Percentiles rank a stretch among this genome's conserved stretches.
Conservation (phyloP, 306 rosid genomes). For the Citrullus colocynthis region DNA sequence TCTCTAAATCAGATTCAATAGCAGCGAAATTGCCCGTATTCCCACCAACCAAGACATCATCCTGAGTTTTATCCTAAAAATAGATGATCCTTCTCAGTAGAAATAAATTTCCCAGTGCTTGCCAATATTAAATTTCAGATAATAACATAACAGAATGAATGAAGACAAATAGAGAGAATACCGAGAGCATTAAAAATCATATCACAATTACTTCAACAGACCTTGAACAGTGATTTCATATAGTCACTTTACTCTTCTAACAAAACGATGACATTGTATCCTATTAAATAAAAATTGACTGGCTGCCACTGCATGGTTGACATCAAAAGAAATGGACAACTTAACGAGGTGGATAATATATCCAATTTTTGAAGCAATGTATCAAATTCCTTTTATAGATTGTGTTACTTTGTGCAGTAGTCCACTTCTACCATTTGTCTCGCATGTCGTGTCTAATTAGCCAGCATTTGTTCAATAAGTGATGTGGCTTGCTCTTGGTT, state of each 20-base stretch:
- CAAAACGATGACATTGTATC: background rate
- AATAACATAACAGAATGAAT: background rate
- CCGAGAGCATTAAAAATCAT: background rate
- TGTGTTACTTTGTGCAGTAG: too few relatives aligned
- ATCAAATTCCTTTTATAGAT: background rate
- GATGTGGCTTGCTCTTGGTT: too few relatives aligned
- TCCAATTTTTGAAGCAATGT: background rate
- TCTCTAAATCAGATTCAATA: conserved; percentile 26
- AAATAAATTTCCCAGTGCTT: conserved; percentile 1
- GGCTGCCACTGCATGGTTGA: too few relatives aligned
- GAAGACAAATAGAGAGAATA: background rate
- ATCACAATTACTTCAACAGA: background rate
- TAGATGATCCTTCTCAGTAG: background rate
- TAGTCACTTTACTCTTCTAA: background rate
- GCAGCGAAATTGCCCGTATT: conserved; percentile 15
- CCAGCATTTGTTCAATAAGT: too few relatives aligned
- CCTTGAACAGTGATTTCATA: background rate
- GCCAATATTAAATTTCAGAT: background rate
- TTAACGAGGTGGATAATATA: background rate
- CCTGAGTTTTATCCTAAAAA: conserved; percentile 14
- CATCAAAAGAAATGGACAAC: background rate
- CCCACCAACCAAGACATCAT: conserved; percentile 18
- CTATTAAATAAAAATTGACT: background rate
- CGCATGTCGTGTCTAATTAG: too few relatives aligned
- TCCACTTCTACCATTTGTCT: too few relatives aligned